Evolutionary conservation across 805 yeast species (phyloP).

Genomic region (Candida sithepensis): DNA sequence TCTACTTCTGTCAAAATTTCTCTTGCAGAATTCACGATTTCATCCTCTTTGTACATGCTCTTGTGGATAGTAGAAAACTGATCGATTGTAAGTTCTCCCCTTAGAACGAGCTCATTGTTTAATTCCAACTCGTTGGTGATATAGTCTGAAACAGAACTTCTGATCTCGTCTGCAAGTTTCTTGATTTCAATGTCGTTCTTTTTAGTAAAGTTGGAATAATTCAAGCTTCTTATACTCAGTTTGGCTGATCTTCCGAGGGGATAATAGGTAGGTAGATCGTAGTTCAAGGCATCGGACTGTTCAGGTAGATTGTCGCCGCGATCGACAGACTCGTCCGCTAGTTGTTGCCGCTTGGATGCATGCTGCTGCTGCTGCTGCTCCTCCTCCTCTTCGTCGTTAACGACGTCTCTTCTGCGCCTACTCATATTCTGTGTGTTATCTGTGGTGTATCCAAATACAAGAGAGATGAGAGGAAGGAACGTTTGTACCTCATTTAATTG

Average conservation of each 20-base stretch:
- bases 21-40: constrained; percentile 12
- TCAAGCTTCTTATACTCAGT: constrained; percentile 11
- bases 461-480: no score
- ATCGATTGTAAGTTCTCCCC: constrained; percentile 10
- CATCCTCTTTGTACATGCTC: constrained; percentile 10
- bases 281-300: background rate
- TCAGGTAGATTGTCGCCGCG: background rate
- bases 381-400: background rate
- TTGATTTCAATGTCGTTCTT: constrained; percentile 9
- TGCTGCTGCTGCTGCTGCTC: no score
- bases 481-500: no score
- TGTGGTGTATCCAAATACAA: no score
- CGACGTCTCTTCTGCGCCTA: background rate
- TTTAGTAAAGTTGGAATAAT: constrained; percentile 1
- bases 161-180: constrained; percentile 9
- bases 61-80: constrained; percentile 12
- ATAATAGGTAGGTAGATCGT: constrained; percentile 21
- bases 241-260: constrained; percentile 18
- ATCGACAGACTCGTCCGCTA: background rate
- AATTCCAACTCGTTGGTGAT: constrained; percentile 15
- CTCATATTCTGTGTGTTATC: no score
- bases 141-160: constrained; percentile 13
- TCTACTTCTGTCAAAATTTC: constrained; percentile 5
- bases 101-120: constrained; percentile 15
- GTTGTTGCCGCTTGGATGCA: no score